phyloP scores from a whole-genome alignment of 2,329 filamentous ascomycete species.

The Xylaria sp. region DNA sequence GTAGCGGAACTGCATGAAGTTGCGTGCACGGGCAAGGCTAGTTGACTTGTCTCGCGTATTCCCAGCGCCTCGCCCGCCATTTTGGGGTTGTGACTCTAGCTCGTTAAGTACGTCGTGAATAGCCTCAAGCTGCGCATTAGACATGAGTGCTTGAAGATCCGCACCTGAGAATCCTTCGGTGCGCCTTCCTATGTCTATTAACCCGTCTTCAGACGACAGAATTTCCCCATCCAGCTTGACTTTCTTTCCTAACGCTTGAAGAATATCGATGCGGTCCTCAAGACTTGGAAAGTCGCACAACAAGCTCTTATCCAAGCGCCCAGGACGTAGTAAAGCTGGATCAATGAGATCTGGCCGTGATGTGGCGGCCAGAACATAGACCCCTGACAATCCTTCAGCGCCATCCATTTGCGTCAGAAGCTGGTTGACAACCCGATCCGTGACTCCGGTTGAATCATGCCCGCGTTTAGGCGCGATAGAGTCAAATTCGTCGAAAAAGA shows the following conservation, averaged over 20 bases:
- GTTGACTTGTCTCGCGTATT: constrained; percentile 43
- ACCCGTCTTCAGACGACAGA: constrained; percentile 56
- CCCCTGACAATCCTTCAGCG: constrained; percentile 90
- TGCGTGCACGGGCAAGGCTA: constrained; percentile 46
- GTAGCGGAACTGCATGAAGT: constrained; percentile 85
- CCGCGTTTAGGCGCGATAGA: constrained; percentile 96
- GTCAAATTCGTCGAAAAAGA: constrained; percentile 99
- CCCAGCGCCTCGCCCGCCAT: constrained; percentile 44
- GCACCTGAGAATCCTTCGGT: constrained; percentile 94
- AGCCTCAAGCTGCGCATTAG: constrained; percentile 95
- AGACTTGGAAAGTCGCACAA: constrained; percentile 85
- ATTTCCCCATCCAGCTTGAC: constrained; percentile 75
- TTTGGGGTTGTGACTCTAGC: constrained; percentile 44
- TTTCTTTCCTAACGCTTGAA: constrained; percentile 81
- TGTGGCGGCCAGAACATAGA: constrained; percentile 95
- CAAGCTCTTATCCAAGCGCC: constrained; percentile 89
- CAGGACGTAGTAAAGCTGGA: constrained; percentile 87
- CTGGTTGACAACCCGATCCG: constrained; percentile 97
- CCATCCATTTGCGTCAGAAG: constrained; percentile 98
- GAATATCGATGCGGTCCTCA: constrained; percentile 86
- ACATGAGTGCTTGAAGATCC: constrained; percentile 91
- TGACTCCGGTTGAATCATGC: constrained; percentile 97
- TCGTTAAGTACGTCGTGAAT: constrained; percentile 89
- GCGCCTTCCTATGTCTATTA: constrained; percentile 75
- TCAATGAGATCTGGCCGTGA: constrained; percentile 94